Percentiles rank a stretch among this genome's conserved stretches.
Evolutionary conservation across 208 protist species (phyloP).

Genomic region (Balamuthia mandrillaris): DNA sequence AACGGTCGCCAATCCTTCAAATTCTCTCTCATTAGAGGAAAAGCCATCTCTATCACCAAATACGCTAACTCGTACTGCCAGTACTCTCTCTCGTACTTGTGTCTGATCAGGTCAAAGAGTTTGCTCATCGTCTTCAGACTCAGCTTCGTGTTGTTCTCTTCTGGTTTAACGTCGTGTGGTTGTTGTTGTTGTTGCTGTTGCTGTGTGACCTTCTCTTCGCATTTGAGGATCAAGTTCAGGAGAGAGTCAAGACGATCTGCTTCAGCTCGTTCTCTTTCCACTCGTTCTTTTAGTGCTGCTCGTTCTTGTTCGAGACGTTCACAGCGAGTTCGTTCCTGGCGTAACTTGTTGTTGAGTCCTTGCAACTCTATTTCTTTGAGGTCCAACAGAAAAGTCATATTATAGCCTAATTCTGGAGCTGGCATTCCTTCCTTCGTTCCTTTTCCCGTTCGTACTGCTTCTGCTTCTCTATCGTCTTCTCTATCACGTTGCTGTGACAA

Average conservation of each 20-base stretch:
- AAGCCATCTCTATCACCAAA: neutral
- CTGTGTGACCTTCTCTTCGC: neutral
- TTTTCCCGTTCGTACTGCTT: neutral
- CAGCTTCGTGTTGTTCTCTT: neutral
- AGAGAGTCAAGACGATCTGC: neutral
- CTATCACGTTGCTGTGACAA: neutral
- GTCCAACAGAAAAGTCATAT: conserved; percentile 25
- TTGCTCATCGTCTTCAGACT: neutral
- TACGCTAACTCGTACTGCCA: neutral
- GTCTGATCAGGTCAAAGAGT: conserved; percentile 20
- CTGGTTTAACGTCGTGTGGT: too few relatives aligned
- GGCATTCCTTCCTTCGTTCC: conserved; percentile 25
- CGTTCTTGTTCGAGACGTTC: neutral
- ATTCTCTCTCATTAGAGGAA: neutral
- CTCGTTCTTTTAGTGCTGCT: neutral
- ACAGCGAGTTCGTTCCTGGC: neutral
- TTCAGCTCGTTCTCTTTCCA: neutral
- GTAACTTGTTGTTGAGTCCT: neutral
- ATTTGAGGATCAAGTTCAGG: conserved; percentile 3
- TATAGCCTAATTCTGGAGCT: conserved; percentile 35
- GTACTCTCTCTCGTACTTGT: conserved; percentile 31
- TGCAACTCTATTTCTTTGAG: conserved; percentile 31
- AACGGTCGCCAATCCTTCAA: neutral
- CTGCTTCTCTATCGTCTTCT: neutral
- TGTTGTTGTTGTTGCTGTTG: too few relatives aligned